Base-by-base conservation (phyloP, 2,329 filamentous ascomycete genomes). In the Trichoderma sp. region DNA sequence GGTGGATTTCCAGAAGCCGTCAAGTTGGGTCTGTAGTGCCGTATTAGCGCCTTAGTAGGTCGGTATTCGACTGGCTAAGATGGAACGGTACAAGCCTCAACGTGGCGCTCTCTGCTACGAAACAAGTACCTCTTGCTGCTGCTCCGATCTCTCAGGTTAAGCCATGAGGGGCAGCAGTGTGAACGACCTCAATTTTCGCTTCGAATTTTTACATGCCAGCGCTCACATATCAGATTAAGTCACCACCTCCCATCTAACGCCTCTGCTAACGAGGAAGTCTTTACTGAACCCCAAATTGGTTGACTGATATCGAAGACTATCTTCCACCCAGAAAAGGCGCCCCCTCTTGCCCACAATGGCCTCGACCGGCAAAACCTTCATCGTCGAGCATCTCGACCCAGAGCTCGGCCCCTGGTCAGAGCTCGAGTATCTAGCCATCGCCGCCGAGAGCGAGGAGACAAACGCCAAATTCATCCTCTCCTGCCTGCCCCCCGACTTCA, bases 341-440 rank as follows among this genome's bases (percentile, higher is more conserved):
- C 3, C 43, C 17, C n/a, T 48, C 30, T 7, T 3, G 28, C 41
- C 21, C 5, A 66, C 56, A 6, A 83, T 82, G 79, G 72, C 78
- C 21, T 67, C 74, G 48, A 69, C 68, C 19, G 75, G 76, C 69
- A 91, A 93, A 78, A 93, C 88, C 50, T 97, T 95, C 79, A 91
- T 98, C 73, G 93, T 98, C 72, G 94, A 98, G 82, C 94, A 99
- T 78, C 88, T 99, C 69, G 95, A 99, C 80, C 89, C 91, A 47
- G 95, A 99, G 78, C 85, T 99, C 34, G 95, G 96, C 41, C 86
- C 88, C 47, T 99, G 95, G 95, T 98, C 95, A 26, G 88, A 92
- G 69, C 86, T 98, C 61, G 95, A 99, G 80, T 99, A 99, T 80
- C 81, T 87, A 63, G 86, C 90, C 73, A 97, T 99, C 75, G 92